These are phyloP conservation scores for Herpomyces periplanetae DNA, from an alignment of 2,329 filamentous ascomycete genomes.

Conservation along the genomic window DNA sequence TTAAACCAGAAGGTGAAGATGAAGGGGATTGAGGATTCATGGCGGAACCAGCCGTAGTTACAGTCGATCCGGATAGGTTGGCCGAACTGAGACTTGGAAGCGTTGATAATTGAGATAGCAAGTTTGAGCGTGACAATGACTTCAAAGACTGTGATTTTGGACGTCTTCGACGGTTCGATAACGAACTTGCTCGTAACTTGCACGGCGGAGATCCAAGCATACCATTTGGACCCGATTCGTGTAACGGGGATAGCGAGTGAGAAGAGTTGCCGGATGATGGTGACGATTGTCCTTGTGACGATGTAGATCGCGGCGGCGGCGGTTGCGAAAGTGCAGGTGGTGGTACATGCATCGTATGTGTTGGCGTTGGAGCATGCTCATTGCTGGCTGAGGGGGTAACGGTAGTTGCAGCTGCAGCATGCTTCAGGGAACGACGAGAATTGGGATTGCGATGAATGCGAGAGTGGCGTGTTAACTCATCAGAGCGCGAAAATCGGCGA, in stretches of 20 bases:
- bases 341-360: too few species aligned
- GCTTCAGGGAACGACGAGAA: constrained; percentile 37
- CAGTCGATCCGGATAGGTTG: constrained; percentile 54
- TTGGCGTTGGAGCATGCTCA: too few species aligned
- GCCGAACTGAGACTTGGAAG: constrained; percentile 58
- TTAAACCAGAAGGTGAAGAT: constrained; percentile 6
- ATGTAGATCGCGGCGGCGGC: too few species aligned
- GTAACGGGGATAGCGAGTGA: too few species aligned
- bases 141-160: constrained; percentile 22
- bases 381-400: constrained; percentile 12
- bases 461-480: constrained; percentile 83
- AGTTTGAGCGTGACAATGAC: constrained; percentile 34
- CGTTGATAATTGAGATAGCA: constrained; percentile 55
- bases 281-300: too few species aligned
- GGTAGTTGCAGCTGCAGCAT: constrained; percentile 16
- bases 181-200: too few species aligned
- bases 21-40: constrained; percentile 8
- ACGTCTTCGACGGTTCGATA: constrained; percentile 10
- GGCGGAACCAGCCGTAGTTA: constrained; percentile 7
- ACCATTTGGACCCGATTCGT: too few species aligned
- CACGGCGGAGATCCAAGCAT: too few species aligned
- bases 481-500: constrained; percentile 81
- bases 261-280: too few species aligned
- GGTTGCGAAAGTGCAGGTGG: too few species aligned
- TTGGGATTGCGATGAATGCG: constrained; percentile 98